A percentile compares a stretch with the other conserved stretches of the same genome.
Conservation (phyloP, 2,329 filamentous ascomycete genomes). For the Phaeomoniella chlamydospora region DNA sequence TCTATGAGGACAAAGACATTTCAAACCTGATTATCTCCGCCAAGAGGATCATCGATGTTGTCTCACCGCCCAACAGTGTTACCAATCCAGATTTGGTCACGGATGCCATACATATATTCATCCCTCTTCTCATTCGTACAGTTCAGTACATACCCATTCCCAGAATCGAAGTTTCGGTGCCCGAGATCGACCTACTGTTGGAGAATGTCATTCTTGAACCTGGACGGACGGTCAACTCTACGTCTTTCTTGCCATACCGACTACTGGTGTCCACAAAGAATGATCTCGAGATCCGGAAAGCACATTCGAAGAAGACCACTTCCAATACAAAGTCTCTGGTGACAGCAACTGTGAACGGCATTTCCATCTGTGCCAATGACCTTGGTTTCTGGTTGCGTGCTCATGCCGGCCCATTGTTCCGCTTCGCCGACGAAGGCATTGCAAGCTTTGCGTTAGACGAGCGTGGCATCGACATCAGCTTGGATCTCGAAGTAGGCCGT, state of each 20-base stretch:
- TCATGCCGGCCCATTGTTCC: conserved; percentile 55
- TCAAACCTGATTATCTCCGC: conserved; percentile 53
- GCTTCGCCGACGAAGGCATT: conserved; percentile 68
- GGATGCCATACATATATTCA: conserved; percentile 66
- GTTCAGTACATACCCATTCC: conserved; percentile 85
- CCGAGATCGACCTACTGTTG: conserved; percentile 68
- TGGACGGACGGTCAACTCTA: conserved; percentile 66
- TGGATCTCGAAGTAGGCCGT: conserved; percentile 72
- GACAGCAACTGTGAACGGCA: conserved; percentile 64
- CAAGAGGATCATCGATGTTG: conserved; percentile 50
- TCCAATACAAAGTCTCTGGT: conserved; percentile 57
- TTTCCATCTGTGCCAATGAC: conserved; percentile 74
- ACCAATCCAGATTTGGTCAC: conserved; percentile 58
- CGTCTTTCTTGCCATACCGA: conserved; percentile 78
- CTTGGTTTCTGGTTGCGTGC: conserved; percentile 80
- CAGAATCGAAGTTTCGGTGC: conserved; percentile 72
- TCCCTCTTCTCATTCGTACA: conserved; percentile 60
- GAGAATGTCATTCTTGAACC: conserved; percentile 88
- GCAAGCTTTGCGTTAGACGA: conserved; percentile 76
- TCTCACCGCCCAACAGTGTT: conserved; percentile 51
- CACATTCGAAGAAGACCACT: conserved; percentile 49
- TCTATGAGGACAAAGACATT: conserved; percentile 58
- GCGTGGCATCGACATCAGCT: conserved; percentile 69
- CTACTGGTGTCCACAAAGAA: conserved; percentile 73
- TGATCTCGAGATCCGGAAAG: conserved; percentile 72